Evolutionary conservation across 139 green algal genomes (phyloP).

Genomic region (Volvox reticuliferus): DNA sequence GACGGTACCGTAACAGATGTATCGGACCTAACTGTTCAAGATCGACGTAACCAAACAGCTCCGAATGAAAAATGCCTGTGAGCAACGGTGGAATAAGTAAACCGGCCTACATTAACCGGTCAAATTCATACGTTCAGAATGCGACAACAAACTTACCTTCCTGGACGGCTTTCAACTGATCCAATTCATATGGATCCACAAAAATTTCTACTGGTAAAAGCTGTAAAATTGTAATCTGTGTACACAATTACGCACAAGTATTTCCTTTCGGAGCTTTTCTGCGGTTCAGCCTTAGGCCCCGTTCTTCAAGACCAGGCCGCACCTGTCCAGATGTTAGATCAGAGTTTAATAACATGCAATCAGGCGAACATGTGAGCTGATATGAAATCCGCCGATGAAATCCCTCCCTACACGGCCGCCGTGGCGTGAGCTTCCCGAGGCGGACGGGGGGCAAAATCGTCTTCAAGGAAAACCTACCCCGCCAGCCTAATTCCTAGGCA

Average conservation of each 20-base stretch:
- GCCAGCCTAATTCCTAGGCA: background rate
- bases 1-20: background rate
- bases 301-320: background rate
- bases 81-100: background rate
- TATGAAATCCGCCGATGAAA: background rate
- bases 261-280: too few species aligned
- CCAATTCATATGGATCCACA: constrained; percentile 33
- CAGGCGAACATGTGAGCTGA: constrained; percentile 2
- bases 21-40: constrained; percentile 20
- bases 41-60: constrained; percentile 13
- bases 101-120: background rate
- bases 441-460: too few species aligned
- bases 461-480: too few species aligned
- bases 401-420: background rate
- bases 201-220: constrained; percentile 4
- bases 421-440: background rate
- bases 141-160: background rate
- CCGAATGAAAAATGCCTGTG: background rate
- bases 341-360: background rate
- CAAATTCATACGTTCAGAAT: background rate
- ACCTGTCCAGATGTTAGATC: background rate
- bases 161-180: background rate
- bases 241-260: too few species aligned
- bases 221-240: constrained; percentile 38
- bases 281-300: too few species aligned